Evolutionary conservation across 78 protist genomes (phyloP), one percentile per base, ranked within the genome.

Genomic region (Dictyostelium firmibasis): DNA sequence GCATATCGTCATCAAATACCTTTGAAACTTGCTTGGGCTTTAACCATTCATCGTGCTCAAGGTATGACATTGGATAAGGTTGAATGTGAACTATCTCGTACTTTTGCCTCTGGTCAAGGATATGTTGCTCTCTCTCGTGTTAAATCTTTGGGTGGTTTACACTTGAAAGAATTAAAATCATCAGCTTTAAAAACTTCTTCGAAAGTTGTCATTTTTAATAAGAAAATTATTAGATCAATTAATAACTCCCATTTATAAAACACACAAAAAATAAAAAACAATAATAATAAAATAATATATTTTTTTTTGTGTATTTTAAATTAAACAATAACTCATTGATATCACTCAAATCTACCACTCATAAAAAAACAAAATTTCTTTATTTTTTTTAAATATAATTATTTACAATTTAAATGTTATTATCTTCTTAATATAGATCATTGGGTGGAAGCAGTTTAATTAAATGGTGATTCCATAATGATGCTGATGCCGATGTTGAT

Each of bases 51-150:
- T 92, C 97, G 98, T 81, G 67, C 97, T 25, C 99, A 98, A 77
- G 99, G 99, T 25, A 79, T 97, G 97, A 97, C 99, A 14, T 57
- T 98, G 23, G 97, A 87, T 50, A 76, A 91, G 25, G 95, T 97
- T 20, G 75, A 64, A 29, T 95, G 97, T 47, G 41, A 83, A 76
- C 83, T 98, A 5, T 33, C n/a, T 20, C 50, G 86, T 16, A 25
- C 76, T 10, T 98, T 98, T 87, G 98, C 95, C 10, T 36, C 70
- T 9, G 99, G 98, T 23, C 99, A 97, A 91, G 98, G 96, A 11
- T 98, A 98, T 85, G 99, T 98, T 2, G 98, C 99, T 5, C 86
- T 98, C n/a, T 86, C 97, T 11, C 75, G 99, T 29, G 97, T 95
- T 33, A 78, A 75, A 67, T 60, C 96, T 25, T 50, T 97, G 13